A percentile compares a stretch with the other conserved stretches of the same genome.
Conservation (phyloP, 257 asterid genomes). For the Solanum megistacrolobum region DNA sequence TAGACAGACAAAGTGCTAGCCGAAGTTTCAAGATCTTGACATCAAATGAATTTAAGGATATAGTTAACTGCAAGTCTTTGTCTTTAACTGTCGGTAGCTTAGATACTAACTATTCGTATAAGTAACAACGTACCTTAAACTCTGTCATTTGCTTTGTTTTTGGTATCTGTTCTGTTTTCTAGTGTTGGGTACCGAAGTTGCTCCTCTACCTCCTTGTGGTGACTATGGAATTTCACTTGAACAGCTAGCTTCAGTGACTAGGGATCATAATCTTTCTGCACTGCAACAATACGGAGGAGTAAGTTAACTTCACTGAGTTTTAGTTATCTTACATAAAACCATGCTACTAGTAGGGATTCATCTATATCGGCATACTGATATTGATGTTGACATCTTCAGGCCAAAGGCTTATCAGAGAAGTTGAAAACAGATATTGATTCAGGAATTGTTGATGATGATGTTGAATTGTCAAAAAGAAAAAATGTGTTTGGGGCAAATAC, state of each 20-base stretch:
- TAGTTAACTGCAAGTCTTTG: neutral
- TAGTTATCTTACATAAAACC: neutral
- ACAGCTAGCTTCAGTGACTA: conserved; percentile 64
- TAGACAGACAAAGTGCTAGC: neutral
- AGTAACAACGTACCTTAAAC: neutral
- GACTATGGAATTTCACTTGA: conserved; percentile 61
- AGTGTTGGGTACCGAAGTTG: conserved; percentile 59
- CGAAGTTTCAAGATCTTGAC: neutral
- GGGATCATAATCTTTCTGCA: conserved; percentile 59
- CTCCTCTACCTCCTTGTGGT: conserved; percentile 55
- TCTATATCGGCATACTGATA: neutral
- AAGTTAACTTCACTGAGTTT: conserved; percentile 17
- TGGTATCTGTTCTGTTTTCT: conserved; percentile 12
- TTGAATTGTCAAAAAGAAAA: conserved; percentile 49
- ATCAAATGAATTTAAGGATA: neutral
- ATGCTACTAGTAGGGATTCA: neutral
- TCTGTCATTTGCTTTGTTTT: neutral
- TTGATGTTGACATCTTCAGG: conserved; percentile 28
- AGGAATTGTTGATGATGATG: conserved; percentile 49
- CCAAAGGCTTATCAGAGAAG: conserved; percentile 55
- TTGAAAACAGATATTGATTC: conserved; percentile 52
- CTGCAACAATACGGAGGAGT: conserved; percentile 84
- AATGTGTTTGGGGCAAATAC: conserved; percentile 72
- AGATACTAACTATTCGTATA: neutral
- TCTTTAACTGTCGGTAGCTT: neutral